These are phyloP conservation scores for Lavandula angustifolia DNA, from an alignment of 257 asterid species.

Conservation along the genomic window DNA sequence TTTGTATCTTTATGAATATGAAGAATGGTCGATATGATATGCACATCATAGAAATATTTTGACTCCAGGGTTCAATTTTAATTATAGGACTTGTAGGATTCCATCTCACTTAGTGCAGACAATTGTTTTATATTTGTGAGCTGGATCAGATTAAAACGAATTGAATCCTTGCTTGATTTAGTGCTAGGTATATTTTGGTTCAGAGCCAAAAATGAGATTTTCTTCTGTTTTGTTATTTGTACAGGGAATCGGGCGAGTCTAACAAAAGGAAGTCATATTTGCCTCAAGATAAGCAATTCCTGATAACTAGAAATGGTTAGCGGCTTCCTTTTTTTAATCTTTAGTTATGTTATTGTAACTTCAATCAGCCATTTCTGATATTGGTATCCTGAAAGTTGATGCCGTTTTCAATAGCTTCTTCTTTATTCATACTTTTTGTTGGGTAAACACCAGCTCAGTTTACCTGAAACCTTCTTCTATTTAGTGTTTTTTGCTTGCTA, in stretches of 20 bases:
- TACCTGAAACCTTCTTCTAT: background rate
- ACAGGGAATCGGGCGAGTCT: conserved; percentile 97
- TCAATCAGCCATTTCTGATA: background rate
- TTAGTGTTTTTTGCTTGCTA: background rate
- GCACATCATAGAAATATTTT: background rate
- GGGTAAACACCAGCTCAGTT: conserved; percentile 2
- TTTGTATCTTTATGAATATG: background rate
- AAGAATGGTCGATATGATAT: background rate
- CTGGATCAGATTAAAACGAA: conserved; percentile 19
- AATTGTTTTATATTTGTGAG: conserved; percentile 4
- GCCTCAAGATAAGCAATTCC: conserved; percentile 85
- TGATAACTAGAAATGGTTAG: conserved; percentile 92
- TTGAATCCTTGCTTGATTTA: conserved; percentile 11
- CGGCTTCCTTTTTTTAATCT: conserved; percentile 24
- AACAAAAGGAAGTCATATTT: conserved; percentile 93
- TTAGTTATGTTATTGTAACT: conserved; percentile 5
- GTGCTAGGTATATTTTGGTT: background rate
- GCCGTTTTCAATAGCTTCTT: conserved; percentile 5
- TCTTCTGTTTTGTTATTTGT: conserved; percentile 25
- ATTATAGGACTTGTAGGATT: background rate
- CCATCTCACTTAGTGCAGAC: background rate
- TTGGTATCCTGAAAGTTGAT: conserved; percentile 20
- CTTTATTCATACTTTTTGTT: background rate
- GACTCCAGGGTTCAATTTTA: background rate
- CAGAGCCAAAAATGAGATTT: conserved; percentile 12